phyloP scores from a whole-genome alignment of 108 stramenopile genomes.

The Stephanodiscus minutulus region DNA sequence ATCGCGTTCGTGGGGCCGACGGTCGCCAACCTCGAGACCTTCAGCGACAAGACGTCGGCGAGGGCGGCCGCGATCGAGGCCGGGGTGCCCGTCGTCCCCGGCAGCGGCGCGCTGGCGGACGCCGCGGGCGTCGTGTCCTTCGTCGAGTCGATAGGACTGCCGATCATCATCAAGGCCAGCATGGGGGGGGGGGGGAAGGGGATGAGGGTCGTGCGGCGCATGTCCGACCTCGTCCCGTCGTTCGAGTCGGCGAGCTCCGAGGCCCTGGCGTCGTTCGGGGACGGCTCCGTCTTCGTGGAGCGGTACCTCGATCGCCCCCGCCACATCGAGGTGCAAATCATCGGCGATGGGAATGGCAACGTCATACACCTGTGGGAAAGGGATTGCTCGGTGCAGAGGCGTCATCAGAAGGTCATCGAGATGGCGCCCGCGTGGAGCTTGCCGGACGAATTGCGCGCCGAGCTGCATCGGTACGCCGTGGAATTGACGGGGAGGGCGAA shows the following conservation, averaged over 20 bases:
- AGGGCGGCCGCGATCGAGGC: slow-evolving; percentile 80
- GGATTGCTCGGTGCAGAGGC: slow-evolving; percentile 94
- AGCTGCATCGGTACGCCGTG: slow-evolving; percentile 88
- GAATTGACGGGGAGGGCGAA: slow-evolving; percentile 79
- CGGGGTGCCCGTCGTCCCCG: slow-evolving; percentile 46
- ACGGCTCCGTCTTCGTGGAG: slow-evolving; percentile 85
- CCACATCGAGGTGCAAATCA: slow-evolving; percentile 96
- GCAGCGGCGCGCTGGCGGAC: no score
- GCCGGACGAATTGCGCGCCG: slow-evolving; percentile 60
- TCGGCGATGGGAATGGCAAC: slow-evolving; percentile 92
- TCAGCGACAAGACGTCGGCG: slow-evolving; percentile 84
- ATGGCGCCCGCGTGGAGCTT: slow-evolving; percentile 94
- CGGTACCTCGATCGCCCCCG: slow-evolving; percentile 84
- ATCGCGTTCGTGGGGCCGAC: slow-evolving; percentile 86
- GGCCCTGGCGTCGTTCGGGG: slow-evolving; percentile 81
- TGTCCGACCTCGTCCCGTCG: slow-evolving; percentile 56
- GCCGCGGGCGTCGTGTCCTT: slow-evolving; percentile 22
- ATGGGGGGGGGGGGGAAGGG: slow-evolving; percentile 95
- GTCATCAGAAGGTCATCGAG: slow-evolving; percentile 98
- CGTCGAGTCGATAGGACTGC: slow-evolving; percentile 68
- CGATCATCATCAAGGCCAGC: slow-evolving; percentile 92
- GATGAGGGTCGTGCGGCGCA: slow-evolving; percentile 77
- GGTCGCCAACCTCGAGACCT: slow-evolving; percentile 81
- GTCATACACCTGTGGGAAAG: slow-evolving; percentile 94
- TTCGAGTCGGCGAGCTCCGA: slow-evolving; percentile 69